phyloP scores from a whole-genome alignment of 805 yeast genomes.

The Kluyveromyces nonfermentans region DNA sequence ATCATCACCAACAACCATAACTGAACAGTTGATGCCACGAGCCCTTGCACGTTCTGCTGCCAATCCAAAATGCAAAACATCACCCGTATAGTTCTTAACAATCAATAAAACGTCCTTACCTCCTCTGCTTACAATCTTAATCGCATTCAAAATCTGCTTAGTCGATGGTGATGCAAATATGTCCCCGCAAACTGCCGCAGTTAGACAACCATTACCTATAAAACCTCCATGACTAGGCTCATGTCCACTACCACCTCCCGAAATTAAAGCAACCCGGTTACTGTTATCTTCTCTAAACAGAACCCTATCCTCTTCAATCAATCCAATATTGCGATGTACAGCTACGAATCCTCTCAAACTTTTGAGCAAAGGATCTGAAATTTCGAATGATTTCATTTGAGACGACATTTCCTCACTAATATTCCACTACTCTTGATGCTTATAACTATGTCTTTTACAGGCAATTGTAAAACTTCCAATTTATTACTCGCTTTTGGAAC shows the following conservation, averaged over 20 bases:
- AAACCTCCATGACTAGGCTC: constrained; percentile 92
- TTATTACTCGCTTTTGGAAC: too few species aligned
- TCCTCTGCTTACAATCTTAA: constrained; percentile 31
- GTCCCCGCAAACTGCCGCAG: constrained; percentile 84
- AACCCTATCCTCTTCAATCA: constrained; percentile 32
- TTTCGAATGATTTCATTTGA: constrained; percentile 31
- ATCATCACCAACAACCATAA: constrained; percentile 80
- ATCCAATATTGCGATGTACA: constrained; percentile 30
- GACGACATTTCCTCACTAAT: constrained; percentile 3
- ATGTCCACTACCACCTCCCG: constrained; percentile 96
- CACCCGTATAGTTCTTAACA: constrained; percentile 93
- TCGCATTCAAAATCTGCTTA: constrained; percentile 68
- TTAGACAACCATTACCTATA: constrained; percentile 74
- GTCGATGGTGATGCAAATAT: constrained; percentile 96
- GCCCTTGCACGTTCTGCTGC: constrained; percentile 84
- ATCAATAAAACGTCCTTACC: constrained; percentile 59
- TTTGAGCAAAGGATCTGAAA: constrained; percentile 30
- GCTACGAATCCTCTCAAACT: constrained; percentile 33
- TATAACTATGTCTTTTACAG: neutral
- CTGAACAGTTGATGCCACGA: constrained; percentile 60
- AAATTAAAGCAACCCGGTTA: constrained; percentile 58
- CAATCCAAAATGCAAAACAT: constrained; percentile 83
- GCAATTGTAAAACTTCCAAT: neutral
- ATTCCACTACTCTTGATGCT: too few species aligned
- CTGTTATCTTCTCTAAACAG: constrained; percentile 28